Conservation (phyloP, 2,329 filamentous ascomycete genomes). For the Paracamarosporium sp. region DNA sequence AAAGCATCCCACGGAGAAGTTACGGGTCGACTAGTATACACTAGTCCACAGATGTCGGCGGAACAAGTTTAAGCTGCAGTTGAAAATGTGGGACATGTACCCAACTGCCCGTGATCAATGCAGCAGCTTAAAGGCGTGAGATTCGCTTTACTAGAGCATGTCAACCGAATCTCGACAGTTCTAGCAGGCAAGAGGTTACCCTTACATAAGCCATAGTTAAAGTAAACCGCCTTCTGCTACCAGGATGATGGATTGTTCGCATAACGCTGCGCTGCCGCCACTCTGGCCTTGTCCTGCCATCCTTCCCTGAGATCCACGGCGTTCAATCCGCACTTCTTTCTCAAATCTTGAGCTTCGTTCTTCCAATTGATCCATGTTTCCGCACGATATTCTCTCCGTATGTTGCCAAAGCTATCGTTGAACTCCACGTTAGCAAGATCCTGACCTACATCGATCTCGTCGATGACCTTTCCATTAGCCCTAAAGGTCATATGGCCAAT, state of each 20-base stretch:
- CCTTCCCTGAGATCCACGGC: background rate
- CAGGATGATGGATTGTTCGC: background rate
- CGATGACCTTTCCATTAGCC: background rate
- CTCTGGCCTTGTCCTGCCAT: conserved; percentile 2
- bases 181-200: no score
- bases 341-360: background rate
- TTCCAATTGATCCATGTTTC: conserved; percentile 1
- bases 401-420: background rate
- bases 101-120: no score
- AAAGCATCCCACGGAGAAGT: background rate
- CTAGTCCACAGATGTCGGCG: background rate
- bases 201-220: no score
- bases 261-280: background rate
- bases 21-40: background rate
- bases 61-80: background rate
- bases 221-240: no score
- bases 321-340: background rate
- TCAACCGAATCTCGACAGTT: no score
- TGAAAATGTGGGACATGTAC: background rate
- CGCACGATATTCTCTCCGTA: background rate
- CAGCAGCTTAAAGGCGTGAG: no score
- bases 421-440: conserved; percentile 4
- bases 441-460: conserved; percentile 4
- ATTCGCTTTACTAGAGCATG: no score
- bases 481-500: conserved; percentile 1